These are phyloP conservation scores for Boletus rufocinnamomeus DNA, from an alignment of 768 basidiomycete species.

Conservation along the genomic window DNA sequence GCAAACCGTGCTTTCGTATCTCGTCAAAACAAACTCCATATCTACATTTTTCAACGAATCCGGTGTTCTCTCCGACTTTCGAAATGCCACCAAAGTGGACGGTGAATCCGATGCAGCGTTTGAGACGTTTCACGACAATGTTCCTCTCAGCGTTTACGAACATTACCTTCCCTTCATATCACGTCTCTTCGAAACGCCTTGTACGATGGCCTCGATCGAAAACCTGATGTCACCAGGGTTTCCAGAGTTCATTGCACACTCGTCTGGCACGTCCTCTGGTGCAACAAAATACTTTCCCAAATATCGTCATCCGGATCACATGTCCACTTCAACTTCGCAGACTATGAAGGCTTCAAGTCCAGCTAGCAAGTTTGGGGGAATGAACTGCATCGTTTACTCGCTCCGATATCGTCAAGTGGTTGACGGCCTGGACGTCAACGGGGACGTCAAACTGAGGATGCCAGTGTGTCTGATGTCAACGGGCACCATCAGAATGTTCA, in stretches of 20 bases:
- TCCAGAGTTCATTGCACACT: conserved; percentile 27
- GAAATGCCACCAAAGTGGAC: conserved; percentile 1
- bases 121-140: conserved; percentile 17
- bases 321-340: conserved; percentile 18
- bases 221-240: conserved; percentile 26
- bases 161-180: conserved; percentile 26
- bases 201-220: conserved; percentile 19
- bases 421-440: conserved; percentile 9
- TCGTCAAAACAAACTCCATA: conserved; percentile 22
- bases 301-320: conserved; percentile 24
- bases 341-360: conserved; percentile 17
- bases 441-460: conserved; percentile 15
- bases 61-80: conserved; percentile 17
- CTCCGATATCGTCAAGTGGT: conserved; percentile 19
- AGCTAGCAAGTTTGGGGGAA: conserved; percentile 11
- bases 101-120: conserved; percentile 3
- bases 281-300: conserved; percentile 21
- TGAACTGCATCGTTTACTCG: conserved; percentile 26
- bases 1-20: conserved; percentile 25
- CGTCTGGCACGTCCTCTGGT: conserved; percentile 21
- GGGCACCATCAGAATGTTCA: conserved; percentile 24
- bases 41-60: conserved; percentile 23
- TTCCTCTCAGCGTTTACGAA: conserved; percentile 19
- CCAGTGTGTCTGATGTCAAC: conserved; percentile 26
- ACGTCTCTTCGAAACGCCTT: conserved; percentile 23